Base-by-base conservation (phyloP, 352 stramenopile species). In the Elongisporangium undulatum region DNA sequence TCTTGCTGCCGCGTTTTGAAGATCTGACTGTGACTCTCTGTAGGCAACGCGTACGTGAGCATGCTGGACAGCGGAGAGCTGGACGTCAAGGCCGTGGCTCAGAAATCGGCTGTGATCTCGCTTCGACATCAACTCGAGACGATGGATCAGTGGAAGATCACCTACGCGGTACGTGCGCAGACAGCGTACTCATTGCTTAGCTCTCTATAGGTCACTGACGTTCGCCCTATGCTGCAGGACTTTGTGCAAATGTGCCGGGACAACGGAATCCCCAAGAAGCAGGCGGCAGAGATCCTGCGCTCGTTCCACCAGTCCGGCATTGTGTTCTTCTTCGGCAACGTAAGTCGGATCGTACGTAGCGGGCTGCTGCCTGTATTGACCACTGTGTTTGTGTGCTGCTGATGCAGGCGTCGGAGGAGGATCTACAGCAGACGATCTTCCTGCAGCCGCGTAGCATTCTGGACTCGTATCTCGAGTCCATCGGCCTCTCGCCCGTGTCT, bases 181-280 rank as follows among this genome's bases (percentile, higher is more conserved):
- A 4, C 19, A 50, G 15, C 51, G 22, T n/a, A n/a, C 23, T 63
- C 29, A 10, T 57, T 53, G 34, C 15, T 0, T 55, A 4, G 23
- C 24, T 39, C 8, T 48, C 15, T 38, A 20, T 22, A 39, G 13
- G 6, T 51, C 16, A 55, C 24, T 51, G 29, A 21, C 9, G 19
- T 7, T 2, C 29, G 16, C 4, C 54, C 7, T 2, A 22, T 9
- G 6, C 6, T 26, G 45, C 21, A 87, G 77, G 81, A 92, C 45
- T 94, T 90, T 57, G 69, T 89, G 23, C 62, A 79, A 49, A 68
- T 92, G 71, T 90, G 82, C 39, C 66, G 71, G 17, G 77, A 90
- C 13, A 71, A 75, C n/a, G 85, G 85, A 21, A 92, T 94, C 62
- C 78, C 82, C 6, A 91, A 92, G 70, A 94, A 92, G 66, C 82